phyloP scores from a whole-genome alignment of 2,329 filamentous ascomycete genomes.

The Botrytis byssoidea region DNA sequence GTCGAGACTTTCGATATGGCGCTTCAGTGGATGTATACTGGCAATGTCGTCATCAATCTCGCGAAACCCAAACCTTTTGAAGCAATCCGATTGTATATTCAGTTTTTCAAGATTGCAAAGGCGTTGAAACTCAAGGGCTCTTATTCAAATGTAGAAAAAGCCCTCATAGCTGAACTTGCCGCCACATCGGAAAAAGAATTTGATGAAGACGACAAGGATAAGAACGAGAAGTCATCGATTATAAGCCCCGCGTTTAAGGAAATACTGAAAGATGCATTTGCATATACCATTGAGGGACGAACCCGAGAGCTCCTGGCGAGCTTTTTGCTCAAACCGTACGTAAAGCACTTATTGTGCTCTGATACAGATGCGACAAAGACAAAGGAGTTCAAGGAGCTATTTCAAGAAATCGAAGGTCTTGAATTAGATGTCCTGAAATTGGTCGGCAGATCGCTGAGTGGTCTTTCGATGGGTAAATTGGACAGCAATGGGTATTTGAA shows the following conservation, averaged over 20 bases:
- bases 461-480: background rate
- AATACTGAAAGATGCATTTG: background rate
- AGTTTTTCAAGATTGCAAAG: background rate
- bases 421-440: background rate
- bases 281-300: background rate
- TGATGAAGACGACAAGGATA: background rate
- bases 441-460: background rate
- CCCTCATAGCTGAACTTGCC: background rate
- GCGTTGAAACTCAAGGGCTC: background rate
- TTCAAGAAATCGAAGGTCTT: background rate
- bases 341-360: background rate
- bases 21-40: slow-evolving; percentile 17
- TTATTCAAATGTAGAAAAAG: background rate
- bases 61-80: background rate
- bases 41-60: background rate
- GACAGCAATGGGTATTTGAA: background rate
- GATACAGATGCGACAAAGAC: background rate
- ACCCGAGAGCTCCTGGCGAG: background rate
- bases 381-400: background rate
- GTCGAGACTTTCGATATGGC: slow-evolving; percentile 7
- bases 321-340: background rate
- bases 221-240: background rate
- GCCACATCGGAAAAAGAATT: background rate
- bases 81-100: background rate
- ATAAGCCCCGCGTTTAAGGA: background rate